Evolutionary conservation across 768 basidiomycete species (phyloP).

Genomic region (Strobilomyces dryophilus): DNA sequence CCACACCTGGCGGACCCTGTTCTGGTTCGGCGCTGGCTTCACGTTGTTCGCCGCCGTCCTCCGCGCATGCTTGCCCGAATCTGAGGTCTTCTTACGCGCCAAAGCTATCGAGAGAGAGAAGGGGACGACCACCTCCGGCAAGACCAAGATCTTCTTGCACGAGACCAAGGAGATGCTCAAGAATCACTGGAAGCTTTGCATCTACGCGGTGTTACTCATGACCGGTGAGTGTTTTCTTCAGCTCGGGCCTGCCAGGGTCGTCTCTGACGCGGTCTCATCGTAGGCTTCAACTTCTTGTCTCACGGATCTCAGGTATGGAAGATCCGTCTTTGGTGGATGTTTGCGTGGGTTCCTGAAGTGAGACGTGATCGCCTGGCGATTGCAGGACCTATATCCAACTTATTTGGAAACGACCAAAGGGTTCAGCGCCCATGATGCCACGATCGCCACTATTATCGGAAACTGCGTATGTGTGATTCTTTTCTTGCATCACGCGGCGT

Average conservation of each 20-base stretch:
- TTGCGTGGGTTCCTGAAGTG: background rate
- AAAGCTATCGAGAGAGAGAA: conserved; percentile 46
- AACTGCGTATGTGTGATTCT: conserved; percentile 46
- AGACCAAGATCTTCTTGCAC: conserved; percentile 66
- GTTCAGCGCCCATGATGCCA: conserved; percentile 53
- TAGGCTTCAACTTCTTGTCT: conserved; percentile 74
- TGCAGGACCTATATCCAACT: conserved; percentile 73
- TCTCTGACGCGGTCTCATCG: no score
- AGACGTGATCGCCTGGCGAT: background rate
- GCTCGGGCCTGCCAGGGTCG: no score
- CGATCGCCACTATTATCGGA: conserved; percentile 79
- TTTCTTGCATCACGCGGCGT: no score
- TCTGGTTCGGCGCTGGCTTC: conserved; percentile 78
- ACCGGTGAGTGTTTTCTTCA: conserved; percentile 48
- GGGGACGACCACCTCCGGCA: conserved; percentile 36
- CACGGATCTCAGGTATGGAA: conserved; percentile 59
- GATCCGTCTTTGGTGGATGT: background rate
- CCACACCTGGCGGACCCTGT: conserved; percentile 68
- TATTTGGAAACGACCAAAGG: conserved; percentile 63
- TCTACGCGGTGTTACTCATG: conserved; percentile 84
- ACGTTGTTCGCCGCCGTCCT: conserved; percentile 65
- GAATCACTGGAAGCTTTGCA: conserved; percentile 74
- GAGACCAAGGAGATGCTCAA: conserved; percentile 78
- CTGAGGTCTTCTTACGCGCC: conserved; percentile 65
- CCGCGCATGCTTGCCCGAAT: conserved; percentile 73